phyloP scores from a whole-genome alignment of 1,284 basidiomycete species.

The Naganishia sp. region DNA sequence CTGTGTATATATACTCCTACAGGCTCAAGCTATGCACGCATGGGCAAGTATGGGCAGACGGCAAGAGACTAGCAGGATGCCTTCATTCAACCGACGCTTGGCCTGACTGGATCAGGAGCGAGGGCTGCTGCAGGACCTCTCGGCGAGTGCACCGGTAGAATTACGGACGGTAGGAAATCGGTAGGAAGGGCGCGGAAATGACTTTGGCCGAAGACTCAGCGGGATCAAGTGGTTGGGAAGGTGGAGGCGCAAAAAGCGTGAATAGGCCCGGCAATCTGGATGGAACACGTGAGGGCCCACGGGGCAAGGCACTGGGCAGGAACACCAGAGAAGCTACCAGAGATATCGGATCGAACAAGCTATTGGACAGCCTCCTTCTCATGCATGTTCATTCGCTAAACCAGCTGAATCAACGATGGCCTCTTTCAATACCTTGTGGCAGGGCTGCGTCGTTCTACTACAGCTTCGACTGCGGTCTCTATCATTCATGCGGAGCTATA shows the following conservation, averaged over 20 bases:
- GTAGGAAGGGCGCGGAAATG: not conserved
- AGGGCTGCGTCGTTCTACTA: too few species aligned
- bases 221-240: not conserved
- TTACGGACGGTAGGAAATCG: not conserved
- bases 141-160: conserved; percentile 9
- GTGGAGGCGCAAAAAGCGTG: not conserved
- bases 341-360: too few species aligned
- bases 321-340: not conserved
- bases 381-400: too few species aligned
- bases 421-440: too few species aligned
- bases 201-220: not conserved
- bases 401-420: too few species aligned
- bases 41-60: not conserved
- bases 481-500: too few species aligned
- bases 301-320: not conserved
- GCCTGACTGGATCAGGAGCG: not conserved
- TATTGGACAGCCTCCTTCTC: too few species aligned
- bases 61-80: not conserved
- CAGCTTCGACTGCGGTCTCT: too few species aligned
- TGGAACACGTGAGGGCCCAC: too few species aligned
- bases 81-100: not conserved
- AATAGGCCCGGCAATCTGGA: not conserved
- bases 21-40: not conserved
- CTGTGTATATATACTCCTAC: not conserved
- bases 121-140: not conserved